A percentile compares a stretch with the other conserved stretches of the same genome.
These are phyloP conservation scores for Datura wrightii DNA, from an alignment of 257 asterid genomes.

Conservation along the genomic window DNA sequence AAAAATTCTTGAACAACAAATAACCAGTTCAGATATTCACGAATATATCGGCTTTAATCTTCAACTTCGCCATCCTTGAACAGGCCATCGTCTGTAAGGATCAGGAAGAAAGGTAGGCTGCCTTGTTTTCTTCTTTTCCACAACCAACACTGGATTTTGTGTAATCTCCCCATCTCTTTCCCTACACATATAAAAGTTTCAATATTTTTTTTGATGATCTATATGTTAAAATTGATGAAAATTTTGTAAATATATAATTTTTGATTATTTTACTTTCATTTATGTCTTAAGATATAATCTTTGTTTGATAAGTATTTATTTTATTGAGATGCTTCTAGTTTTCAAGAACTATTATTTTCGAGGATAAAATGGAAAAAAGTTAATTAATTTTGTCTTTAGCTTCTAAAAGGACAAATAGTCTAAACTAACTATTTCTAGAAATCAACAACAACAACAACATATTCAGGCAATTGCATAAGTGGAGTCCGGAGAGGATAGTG, in stretches of 20 bases:
- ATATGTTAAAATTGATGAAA: background rate
- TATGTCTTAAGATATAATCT: too few relatives aligned
- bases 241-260: background rate
- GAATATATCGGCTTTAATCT: background rate
- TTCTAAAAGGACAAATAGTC: too few relatives aligned
- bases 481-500: too few relatives aligned
- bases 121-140: constrained; percentile 31
- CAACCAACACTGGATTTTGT: background rate
- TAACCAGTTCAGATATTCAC: background rate
- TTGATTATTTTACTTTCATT: background rate
- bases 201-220: background rate
- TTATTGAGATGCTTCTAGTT: too few relatives aligned
- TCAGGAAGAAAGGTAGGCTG: constrained; percentile 40
- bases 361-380: too few relatives aligned
- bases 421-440: too few relatives aligned
- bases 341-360: too few relatives aligned
- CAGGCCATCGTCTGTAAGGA: constrained; percentile 53
- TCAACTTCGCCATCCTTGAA: constrained; percentile 46
- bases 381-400: too few relatives aligned
- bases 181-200: constrained; percentile 1
- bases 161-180: background rate
- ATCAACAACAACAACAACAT: too few relatives aligned
- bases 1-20: background rate
- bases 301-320: too few relatives aligned
- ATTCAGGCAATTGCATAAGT: too few relatives aligned